Evolutionary conservation across 306 rosid genomes (phyloP).

Genomic region (Dryas octopetala): DNA sequence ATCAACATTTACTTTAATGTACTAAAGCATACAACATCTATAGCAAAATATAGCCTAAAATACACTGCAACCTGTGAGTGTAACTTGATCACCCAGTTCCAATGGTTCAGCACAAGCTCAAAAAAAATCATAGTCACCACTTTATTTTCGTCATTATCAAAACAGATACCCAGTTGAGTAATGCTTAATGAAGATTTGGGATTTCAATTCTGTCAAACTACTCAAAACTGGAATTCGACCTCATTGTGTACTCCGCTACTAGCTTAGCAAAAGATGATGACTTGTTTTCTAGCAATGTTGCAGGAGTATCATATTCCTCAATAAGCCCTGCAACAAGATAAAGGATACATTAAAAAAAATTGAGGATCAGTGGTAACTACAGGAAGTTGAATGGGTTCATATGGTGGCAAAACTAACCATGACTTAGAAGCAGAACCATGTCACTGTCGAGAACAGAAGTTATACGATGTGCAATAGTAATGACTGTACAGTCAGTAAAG

Average conservation of each 20-base stretch:
- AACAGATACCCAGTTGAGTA: neutral
- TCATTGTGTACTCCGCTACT: conserved; percentile 72
- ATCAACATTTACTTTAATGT: neutral
- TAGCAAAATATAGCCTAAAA: neutral
- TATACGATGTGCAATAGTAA: conserved; percentile 81
- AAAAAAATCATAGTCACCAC: neutral
- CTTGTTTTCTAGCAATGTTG: conserved; percentile 62
- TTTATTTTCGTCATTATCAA: conserved; percentile 17
- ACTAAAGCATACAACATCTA: neutral
- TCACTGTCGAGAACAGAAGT: conserved; percentile 79
- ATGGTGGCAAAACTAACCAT: conserved; percentile 39
- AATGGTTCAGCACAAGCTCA: neutral
- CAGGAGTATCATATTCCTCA: conserved; percentile 69
- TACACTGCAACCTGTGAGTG: neutral
- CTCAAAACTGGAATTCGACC: conserved; percentile 48
- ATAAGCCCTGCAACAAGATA: conserved; percentile 53
- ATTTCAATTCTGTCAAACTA: conserved; percentile 5
- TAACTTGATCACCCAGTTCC: neutral
- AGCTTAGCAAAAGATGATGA: conserved; percentile 76
- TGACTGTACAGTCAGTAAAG: conserved; percentile 61
- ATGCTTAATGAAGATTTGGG: neutral
- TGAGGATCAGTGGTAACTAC: neutral
- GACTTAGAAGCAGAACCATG: conserved; percentile 79
- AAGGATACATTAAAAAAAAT: neutral
- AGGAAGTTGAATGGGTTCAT: neutral